Evolutionary conservation across 208 protist species (phyloP).

Genomic region (Trypanosoma boissoni): DNA sequence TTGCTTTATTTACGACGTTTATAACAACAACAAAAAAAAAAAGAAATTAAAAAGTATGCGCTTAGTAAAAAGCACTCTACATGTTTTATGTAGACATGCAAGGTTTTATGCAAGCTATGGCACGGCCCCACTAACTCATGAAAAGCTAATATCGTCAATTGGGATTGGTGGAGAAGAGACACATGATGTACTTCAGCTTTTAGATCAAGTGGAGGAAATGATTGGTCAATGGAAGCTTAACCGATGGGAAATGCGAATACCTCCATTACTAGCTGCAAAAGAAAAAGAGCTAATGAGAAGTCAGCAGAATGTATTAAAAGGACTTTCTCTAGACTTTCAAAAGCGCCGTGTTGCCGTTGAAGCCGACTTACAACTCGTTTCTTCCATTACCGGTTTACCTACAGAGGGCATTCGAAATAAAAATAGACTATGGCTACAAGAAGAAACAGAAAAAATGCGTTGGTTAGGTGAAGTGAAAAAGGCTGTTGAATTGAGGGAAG

Average conservation of each 20-base stretch:
- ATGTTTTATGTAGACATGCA: not conserved
- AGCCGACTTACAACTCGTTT: constrained; percentile 46
- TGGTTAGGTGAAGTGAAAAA: constrained; percentile 86
- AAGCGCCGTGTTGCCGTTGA: constrained; percentile 40
- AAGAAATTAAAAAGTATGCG: constrained; percentile 13
- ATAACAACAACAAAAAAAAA: constrained; percentile 6
- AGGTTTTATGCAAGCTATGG: constrained; percentile 62
- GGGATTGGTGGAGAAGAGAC: not conserved
- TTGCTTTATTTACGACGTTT: constrained; percentile 10
- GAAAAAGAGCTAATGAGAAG: constrained; percentile 58
- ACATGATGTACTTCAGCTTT: constrained; percentile 32
- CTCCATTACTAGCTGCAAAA: constrained; percentile 34
- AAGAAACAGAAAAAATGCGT: constrained; percentile 68
- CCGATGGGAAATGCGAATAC: constrained; percentile 83
- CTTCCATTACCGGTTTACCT: constrained; percentile 38
- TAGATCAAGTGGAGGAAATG: constrained; percentile 52
- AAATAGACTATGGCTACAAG: constrained; percentile 74
- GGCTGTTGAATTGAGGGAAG: constrained; percentile 72
- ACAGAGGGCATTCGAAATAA: constrained; percentile 47
- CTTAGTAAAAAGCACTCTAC: not conserved
- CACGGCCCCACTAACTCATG: constrained; percentile 36
- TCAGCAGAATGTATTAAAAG: constrained; percentile 69
- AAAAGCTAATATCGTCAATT: constrained; percentile 36
- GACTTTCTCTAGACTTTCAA: constrained; percentile 38
- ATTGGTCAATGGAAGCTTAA: constrained; percentile 78